phyloP scores from a whole-genome alignment of 352 stramenopile genomes.

The Pythium phragmiticola region DNA sequence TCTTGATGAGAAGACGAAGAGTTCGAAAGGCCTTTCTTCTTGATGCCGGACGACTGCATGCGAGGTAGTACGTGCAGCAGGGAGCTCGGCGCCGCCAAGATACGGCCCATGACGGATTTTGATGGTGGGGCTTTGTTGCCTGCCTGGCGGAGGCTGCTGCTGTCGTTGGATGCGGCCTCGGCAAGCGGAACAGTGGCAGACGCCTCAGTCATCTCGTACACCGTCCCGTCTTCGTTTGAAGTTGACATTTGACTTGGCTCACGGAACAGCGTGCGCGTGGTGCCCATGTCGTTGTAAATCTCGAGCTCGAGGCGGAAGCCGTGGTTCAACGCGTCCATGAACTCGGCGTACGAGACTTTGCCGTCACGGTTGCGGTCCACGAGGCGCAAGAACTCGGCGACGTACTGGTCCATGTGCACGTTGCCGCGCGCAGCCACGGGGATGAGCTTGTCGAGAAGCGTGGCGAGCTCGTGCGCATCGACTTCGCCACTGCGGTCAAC shows the following conservation, averaged over 20 bases:
- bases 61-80: slow-evolving; percentile 2
- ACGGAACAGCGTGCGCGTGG: slow-evolving; percentile 3
- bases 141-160: neutral
- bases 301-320: slow-evolving; percentile 71
- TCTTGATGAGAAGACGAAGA: neutral
- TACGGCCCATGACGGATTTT: neutral
- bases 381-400: slow-evolving; percentile 72
- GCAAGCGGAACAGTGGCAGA: neutral
- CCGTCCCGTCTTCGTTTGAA: neutral
- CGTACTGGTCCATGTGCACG: slow-evolving; percentile 65
- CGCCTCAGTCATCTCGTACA: neutral
- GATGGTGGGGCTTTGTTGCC: neutral
- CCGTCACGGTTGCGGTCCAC: slow-evolving; percentile 69
- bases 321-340: slow-evolving; percentile 75
- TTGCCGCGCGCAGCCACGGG: slow-evolving; percentile 36
- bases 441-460: slow-evolving; percentile 70
- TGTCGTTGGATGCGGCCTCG: neutral
- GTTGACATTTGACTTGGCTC: neutral
- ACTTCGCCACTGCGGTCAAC: slow-evolving; percentile 61
- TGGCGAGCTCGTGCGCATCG: slow-evolving; percentile 50
- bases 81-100: slow-evolving; percentile 7
- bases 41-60: neutral
- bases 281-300: slow-evolving; percentile 45
- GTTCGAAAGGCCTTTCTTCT: neutral
- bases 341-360: slow-evolving; percentile 66